Conservation (phyloP, 2,329 filamentous ascomycete species). For the Alternaria brassicicola region DNA sequence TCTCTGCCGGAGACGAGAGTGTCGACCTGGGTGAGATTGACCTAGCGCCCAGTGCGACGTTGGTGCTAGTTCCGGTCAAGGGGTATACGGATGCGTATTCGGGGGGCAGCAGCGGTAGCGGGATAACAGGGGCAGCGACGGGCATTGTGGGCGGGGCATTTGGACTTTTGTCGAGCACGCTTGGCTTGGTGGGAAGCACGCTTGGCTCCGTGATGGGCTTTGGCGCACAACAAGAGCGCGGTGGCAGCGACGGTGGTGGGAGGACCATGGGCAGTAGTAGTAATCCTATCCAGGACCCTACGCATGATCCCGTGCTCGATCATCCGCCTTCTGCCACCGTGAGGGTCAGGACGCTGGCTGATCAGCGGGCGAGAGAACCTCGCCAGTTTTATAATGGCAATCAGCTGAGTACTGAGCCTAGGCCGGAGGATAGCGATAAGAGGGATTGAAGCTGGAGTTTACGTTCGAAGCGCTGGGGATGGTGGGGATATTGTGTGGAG, state of each 20-base stretch:
- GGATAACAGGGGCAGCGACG: conserved; percentile 39
- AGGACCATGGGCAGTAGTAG: conserved; percentile 17
- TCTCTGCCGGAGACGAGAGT: conserved; percentile 77
- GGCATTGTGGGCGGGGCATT: conserved; percentile 44
- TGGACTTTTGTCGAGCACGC: conserved; percentile 40
- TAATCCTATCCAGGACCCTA: conserved; percentile 14
- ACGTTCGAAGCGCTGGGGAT: not conserved
- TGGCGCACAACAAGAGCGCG: conserved; percentile 20
- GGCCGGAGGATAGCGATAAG: conserved; percentile 8
- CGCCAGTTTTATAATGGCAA: conserved; percentile 91
- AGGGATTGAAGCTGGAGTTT: not conserved
- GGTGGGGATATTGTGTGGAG: too few relatives aligned
- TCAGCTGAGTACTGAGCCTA: conserved; percentile 51
- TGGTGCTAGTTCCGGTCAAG: conserved; percentile 77
- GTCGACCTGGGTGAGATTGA: conserved; percentile 71
- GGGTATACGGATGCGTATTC: conserved; percentile 66
- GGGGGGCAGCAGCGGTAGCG: conserved; percentile 32
- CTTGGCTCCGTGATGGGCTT: conserved; percentile 39
- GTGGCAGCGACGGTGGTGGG: conserved; percentile 6
- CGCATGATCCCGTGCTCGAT: conserved; percentile 17
- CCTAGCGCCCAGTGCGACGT: conserved; percentile 77
- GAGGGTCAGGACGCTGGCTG: conserved; percentile 53
- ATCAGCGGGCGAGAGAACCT: conserved; percentile 58
- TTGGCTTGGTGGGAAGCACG: conserved; percentile 42
- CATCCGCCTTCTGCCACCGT: conserved; percentile 30